Conservation (phyloP, 2,329 filamentous ascomycete species). For the Calonectria henricotiae region DNA sequence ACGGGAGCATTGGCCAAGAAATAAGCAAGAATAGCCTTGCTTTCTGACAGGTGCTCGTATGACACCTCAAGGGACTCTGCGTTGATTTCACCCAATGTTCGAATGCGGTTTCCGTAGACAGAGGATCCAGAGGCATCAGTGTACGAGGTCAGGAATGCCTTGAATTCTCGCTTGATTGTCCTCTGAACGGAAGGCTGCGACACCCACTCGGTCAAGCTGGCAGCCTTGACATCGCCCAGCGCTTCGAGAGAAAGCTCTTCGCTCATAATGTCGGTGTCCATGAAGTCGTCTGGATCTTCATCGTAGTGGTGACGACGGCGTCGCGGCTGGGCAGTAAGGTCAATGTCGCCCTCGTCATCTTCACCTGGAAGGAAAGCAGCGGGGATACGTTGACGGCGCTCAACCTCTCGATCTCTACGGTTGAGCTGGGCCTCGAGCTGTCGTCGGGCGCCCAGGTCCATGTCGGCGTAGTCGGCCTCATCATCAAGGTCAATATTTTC, state of each 20-base stretch:
- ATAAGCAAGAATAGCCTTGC: slow-evolving; percentile 94
- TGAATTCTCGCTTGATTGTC: slow-evolving; percentile 97
- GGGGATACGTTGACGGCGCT: slow-evolving; percentile 77
- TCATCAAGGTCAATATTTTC: slow-evolving; percentile 83
- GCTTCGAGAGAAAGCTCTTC: slow-evolving; percentile 95
- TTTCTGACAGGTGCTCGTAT: slow-evolving; percentile 90
- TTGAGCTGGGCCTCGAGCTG: slow-evolving; percentile 82
- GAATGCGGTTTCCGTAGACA: slow-evolving; percentile 94
- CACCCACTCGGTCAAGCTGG: slow-evolving; percentile 96
- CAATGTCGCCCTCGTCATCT: slow-evolving; percentile 87
- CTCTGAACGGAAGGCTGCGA: slow-evolving; percentile 90
- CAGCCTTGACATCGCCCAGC: slow-evolving; percentile 92
- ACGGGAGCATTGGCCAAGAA: slow-evolving; percentile 95
- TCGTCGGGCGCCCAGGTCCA: slow-evolving; percentile 78
- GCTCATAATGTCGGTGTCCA: slow-evolving; percentile 95
- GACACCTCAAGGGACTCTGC: slow-evolving; percentile 97
- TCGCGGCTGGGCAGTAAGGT: slow-evolving; percentile 88
- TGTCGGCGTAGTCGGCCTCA: slow-evolving; percentile 80
- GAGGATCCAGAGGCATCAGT: slow-evolving; percentile 91
- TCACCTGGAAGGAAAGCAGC: slow-evolving; percentile 85
- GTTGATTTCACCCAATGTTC: slow-evolving; percentile 97
- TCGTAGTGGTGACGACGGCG: slow-evolving; percentile 92
- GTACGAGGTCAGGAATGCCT: slow-evolving; percentile 96
- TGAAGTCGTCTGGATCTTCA: slow-evolving; percentile 92
- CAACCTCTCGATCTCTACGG: slow-evolving; percentile 81